Evolutionary conservation across 2,329 filamentous ascomycete species (phyloP), one percentile per base, ranked within the genome.

Genomic region (Podosphaera xanthii): DNA sequence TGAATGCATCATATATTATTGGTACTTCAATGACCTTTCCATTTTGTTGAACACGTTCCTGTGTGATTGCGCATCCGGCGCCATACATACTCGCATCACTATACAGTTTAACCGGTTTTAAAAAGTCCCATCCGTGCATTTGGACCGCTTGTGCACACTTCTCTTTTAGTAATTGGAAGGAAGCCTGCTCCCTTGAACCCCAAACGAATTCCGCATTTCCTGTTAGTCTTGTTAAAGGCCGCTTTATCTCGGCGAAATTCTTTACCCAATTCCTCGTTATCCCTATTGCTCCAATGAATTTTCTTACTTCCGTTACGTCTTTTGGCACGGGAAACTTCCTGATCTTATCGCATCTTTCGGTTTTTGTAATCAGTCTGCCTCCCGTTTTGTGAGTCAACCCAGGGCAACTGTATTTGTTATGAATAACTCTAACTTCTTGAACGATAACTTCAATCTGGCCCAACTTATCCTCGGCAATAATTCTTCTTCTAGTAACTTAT

Each of bases 41-140:
- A 35, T 54, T 9, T 10, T 4, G 7, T 10, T 10, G 8, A 34
- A 31, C 30, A 5, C 31, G 8, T 14, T 35, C 2, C 12, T 34
- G 50, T 0, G 58, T 63, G 42, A 59, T 58, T 38, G 55, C 60
- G 30, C 50, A 59, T 1, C 49, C 60, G 36, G 58, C 62, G 34
- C 33, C 42, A 38, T 59, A 64, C 31, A 57, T 50, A 5, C 22
- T 48, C 10, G 49, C 50, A 59, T 54, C 50, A 14, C 50, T 54
- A 6, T 54, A 54, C 12, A 54, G 2, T 34, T 14, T 35, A 1
- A 54, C 50, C n/a, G 50, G 50, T 14, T 54, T 35, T 14, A 36
- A 36, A 8, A 14, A 54, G n/a, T 36, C 33, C 30, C 31, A 54
- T 35, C 50, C 50, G 36, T 54, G 31, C 7, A 54, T 35, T 36